Base-by-base conservation (phyloP, 2,329 filamentous ascomycete species). In the Clonostachys solani region DNA sequence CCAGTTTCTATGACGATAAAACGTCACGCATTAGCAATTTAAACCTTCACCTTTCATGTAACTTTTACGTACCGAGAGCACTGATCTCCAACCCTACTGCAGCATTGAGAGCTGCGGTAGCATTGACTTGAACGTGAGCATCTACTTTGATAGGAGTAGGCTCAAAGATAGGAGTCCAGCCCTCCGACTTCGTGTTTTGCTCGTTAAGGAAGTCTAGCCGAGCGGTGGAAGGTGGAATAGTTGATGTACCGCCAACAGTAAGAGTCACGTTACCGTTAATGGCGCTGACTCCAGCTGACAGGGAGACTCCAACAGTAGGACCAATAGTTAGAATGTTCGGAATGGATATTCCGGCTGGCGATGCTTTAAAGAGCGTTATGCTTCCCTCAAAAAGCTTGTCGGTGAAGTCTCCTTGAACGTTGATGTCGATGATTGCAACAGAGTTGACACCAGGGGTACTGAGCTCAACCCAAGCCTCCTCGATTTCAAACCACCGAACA, bases 241-340 rank as follows among this genome's bases (percentile, higher is more conserved):
- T 17, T 6, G 36, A 19, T 13, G 44, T 45, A 36, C 44, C 44
- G 19, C 44, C 44, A 13, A 45, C 5, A 29, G 34, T 37, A 6
- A 45, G 1, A 15, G 33, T 45, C 16, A 40, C 36, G 16, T 17
- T 23, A 23, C 44, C 44, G 13, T 37, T 38, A 35, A 45, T 40
- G 19, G 35, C 33, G 17, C n/a, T 18, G 44, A 45, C 15, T 15
- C 12, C 23, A 17, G 34, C 44, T 12, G 12, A 38, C 15, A 45
- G 44, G 12, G n/a, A 17, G 44, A 45, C 36, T 13, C 13, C 15
- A 19, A 45, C 44, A 35, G 44, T 45, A 29, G 44, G 44, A 16
- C 44, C 44, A 23, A 45, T 38, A 8, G 44, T 45, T 34, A 45
- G 18, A 19, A 45, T n/a, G n/a, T 36, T 36, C 19, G 44, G 44